phyloP scores from a whole-genome alignment of 2,329 filamentous ascomycete species.

The Fusarium solani-melongenae region DNA sequence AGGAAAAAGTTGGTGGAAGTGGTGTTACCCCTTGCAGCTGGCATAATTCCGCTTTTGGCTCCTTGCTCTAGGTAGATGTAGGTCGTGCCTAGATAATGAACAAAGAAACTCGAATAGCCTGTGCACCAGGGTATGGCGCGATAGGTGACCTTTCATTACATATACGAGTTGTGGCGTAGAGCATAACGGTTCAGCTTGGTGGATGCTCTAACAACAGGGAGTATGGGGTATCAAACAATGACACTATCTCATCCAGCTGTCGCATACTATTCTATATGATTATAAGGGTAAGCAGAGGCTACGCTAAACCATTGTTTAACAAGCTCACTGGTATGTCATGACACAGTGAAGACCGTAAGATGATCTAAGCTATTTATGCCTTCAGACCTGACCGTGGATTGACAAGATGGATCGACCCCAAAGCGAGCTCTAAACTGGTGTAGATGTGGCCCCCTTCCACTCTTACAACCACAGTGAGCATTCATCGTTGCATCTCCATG shows the following conservation, averaged over 20 bases:
- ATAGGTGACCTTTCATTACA: neutral
- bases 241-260: neutral
- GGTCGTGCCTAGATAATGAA: neutral
- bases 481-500: neutral
- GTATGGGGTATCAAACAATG: neutral
- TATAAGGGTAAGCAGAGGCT: neutral
- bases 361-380: neutral
- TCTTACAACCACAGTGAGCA: neutral
- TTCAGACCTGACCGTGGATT: neutral
- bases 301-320: no score
- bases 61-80: neutral
- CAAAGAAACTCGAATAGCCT: neutral
- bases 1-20: no score
- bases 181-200: neutral
- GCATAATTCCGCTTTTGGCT: neutral
- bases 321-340: neutral
- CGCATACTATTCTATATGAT: neutral
- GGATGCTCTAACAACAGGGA: neutral
- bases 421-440: neutral
- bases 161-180: neutral
- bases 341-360: neutral
- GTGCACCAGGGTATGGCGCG: neutral
- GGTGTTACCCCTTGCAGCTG: neutral
- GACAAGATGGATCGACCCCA: neutral
- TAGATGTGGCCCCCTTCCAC: neutral